Conservation (phyloP, 2,329 filamentous ascomycete genomes). For the Bimuria novae-zelandiae region DNA sequence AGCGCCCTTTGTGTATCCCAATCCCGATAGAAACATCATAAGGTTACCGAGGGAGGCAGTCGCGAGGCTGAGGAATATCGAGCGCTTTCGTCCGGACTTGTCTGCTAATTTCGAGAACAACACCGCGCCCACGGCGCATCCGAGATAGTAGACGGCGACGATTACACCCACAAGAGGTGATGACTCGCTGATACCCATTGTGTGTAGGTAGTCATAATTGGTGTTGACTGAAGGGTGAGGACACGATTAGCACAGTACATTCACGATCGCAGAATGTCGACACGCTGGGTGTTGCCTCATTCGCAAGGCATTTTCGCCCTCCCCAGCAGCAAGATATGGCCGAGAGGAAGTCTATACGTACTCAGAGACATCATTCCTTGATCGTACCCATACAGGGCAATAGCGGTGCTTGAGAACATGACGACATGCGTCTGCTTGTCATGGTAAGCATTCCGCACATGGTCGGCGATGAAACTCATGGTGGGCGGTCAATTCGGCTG, state of each 20-base stretch:
- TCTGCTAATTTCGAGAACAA: constrained; percentile 62
- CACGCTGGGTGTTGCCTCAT: no score
- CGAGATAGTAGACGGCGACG: constrained; percentile 66
- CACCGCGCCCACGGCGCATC: constrained; percentile 62
- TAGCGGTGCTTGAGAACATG: constrained; percentile 58
- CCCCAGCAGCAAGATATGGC: not conserved
- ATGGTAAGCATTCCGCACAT: constrained; percentile 28
- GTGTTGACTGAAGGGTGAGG: constrained; percentile 56
- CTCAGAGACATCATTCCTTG: constrained; percentile 54
- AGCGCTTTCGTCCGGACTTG: constrained; percentile 57
- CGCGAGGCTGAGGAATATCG: constrained; percentile 60
- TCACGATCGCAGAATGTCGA: not conserved
- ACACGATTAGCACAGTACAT: not conserved
- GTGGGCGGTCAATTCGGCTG: constrained; percentile 11
- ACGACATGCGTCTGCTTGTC: constrained; percentile 56
- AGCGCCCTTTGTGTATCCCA: constrained; percentile 50
- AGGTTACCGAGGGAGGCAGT: constrained; percentile 61
- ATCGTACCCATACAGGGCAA: constrained; percentile 59
- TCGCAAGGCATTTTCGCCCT: not conserved
- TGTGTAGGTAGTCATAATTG: constrained; percentile 59
- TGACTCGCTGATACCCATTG: constrained; percentile 59
- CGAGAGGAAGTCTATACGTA: not conserved
- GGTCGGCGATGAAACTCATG: constrained; percentile 21
- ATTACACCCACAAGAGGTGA: constrained; percentile 62
- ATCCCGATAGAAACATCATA: constrained; percentile 63